Evolutionary conservation across 805 yeast genomes (phyloP).

Genomic region (Phaffomyces opuntiae): DNA sequence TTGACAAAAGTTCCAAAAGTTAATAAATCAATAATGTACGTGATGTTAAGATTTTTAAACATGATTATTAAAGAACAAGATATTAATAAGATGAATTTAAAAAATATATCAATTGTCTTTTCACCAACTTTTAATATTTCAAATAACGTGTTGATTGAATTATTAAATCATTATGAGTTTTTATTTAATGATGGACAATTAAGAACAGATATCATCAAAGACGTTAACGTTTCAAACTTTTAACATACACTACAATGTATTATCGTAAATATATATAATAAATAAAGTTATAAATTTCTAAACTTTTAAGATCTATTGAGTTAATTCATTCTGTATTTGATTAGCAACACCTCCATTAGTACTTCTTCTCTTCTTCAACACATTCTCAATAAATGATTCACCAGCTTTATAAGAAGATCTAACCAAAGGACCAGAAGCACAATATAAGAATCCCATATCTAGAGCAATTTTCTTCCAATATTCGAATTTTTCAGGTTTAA

Average conservation of each 20-base stretch:
- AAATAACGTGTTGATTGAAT: slow-evolving; percentile 48
- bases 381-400: slow-evolving; percentile 93
- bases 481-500: slow-evolving; percentile 90
- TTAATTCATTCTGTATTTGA: background rate
- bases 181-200: slow-evolving; percentile 51
- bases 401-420: slow-evolving; percentile 98
- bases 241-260: background rate
- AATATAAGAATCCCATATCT: slow-evolving; percentile 87
- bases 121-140: slow-evolving; percentile 74
- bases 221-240: slow-evolving; percentile 42
- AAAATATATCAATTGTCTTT: slow-evolving; percentile 74
- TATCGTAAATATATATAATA: background rate
- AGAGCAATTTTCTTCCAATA: slow-evolving; percentile 84
- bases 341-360: background rate
- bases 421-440: slow-evolving; percentile 96
- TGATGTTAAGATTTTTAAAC: slow-evolving; percentile 59
- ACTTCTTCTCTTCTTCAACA: slow-evolving; percentile 59
- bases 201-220: slow-evolving; percentile 38
- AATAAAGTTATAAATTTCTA: background rate
- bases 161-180: slow-evolving; percentile 55
- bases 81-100: slow-evolving; percentile 74
- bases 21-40: slow-evolving; percentile 53
- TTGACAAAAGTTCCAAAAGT: slow-evolving; percentile 38
- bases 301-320: background rate
- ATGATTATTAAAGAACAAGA: slow-evolving; percentile 55